Percentiles rank a stretch among this genome's conserved stretches.
Conservation (phyloP, 1,284 basidiomycete species). For the Pyrrhoderma lamaoense region DNA sequence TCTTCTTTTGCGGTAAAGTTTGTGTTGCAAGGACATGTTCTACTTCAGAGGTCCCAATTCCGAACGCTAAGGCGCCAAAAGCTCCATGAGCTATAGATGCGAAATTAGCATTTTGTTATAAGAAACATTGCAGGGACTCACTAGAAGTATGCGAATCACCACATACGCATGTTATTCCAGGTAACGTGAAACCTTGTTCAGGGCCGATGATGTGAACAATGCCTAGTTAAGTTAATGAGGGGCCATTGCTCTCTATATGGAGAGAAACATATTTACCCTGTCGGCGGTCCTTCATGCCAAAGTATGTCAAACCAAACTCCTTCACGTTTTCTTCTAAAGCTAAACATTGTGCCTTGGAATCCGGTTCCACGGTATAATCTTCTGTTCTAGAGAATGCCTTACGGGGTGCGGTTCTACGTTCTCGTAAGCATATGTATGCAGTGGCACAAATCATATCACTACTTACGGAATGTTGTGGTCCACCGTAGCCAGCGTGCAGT, state of each 20-base stretch:
- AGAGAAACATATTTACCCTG: conserved; percentile 50
- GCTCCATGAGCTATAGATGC: conserved; percentile 83
- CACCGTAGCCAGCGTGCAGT: conserved; percentile 92
- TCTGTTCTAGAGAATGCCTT: conserved; percentile 75
- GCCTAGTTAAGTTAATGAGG: conserved; percentile 37
- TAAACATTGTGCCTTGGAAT: conserved; percentile 86
- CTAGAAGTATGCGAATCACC: conserved; percentile 94
- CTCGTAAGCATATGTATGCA: neutral
- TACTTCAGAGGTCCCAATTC: conserved; percentile 95
- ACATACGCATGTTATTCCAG: conserved; percentile 93
- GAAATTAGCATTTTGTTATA: conserved; percentile 4
- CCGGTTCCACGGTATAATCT: conserved; percentile 81
- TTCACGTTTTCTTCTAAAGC: conserved; percentile 94
- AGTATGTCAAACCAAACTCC: conserved; percentile 92
- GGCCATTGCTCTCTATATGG: neutral
- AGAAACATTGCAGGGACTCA: too few relatives aligned
- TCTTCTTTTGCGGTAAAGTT: conserved; percentile 86
- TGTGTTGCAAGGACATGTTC: conserved; percentile 97
- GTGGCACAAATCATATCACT: neutral
- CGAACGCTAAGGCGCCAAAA: conserved; percentile 93
- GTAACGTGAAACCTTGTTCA: conserved; percentile 94
- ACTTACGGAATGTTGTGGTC: conserved; percentile 95
- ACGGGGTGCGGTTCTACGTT: conserved; percentile 71
- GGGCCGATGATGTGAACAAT: conserved; percentile 97
- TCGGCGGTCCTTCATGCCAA: conserved; percentile 86